Evolutionary conservation across 371 early-diverging fungal species (phyloP).

Genomic region (Mortierella sp.): DNA sequence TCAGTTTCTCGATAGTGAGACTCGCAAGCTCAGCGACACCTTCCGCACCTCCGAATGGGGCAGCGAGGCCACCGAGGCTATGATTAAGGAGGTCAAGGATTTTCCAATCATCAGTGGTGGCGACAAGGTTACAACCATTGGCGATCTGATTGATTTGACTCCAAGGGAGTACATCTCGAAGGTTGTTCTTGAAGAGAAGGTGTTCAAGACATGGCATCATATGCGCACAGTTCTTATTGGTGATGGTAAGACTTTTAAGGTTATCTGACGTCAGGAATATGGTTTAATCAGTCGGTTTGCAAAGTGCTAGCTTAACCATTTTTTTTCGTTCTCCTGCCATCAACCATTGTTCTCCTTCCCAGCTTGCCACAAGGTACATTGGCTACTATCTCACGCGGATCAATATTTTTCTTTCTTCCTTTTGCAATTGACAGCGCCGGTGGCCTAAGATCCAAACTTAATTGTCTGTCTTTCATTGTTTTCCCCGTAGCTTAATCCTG

Average conservation of each 20-base stretch:
- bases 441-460: too few species aligned
- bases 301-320: not conserved
- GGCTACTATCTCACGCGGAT: too few species aligned
- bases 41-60: slow-evolving; percentile 25
- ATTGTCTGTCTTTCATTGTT: too few species aligned
- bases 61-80: slow-evolving; percentile 12
- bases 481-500: not conserved
- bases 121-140: slow-evolving; percentile 16
- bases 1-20: not conserved
- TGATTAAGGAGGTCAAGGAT: slow-evolving; percentile 10
- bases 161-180: slow-evolving; percentile 8
- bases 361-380: slow-evolving; percentile 15
- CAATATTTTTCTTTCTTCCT: not conserved
- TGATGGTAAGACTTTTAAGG: slow-evolving; percentile 14
- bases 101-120: slow-evolving; percentile 12
- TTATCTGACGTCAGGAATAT: too few species aligned
- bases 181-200: slow-evolving; percentile 9
- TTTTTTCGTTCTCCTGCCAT: too few species aligned
- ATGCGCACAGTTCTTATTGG: slow-evolving; percentile 15
- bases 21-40: not conserved
- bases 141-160: slow-evolving; percentile 12
- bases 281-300: too few species aligned
- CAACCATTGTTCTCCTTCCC: too few species aligned
- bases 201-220: slow-evolving; percentile 19
- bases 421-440: too few species aligned